Conservation (phyloP, 805 yeast species). For the Ogataea paradorogensis region DNA sequence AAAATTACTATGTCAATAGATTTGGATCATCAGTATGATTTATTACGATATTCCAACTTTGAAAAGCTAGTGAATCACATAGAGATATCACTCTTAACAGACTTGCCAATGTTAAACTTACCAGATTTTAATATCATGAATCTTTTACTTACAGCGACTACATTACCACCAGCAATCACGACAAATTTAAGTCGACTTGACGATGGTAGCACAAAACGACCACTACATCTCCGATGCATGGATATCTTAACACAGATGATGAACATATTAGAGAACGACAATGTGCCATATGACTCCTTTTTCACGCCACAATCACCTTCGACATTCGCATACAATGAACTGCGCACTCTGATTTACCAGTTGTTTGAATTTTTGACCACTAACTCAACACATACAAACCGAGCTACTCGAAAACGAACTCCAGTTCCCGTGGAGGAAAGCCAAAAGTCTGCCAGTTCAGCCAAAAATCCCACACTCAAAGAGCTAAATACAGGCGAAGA, state of each 20-base stretch:
- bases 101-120: conserved; percentile 24
- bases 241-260: conserved; percentile 26
- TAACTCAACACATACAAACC: neutral
- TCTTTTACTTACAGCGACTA: conserved; percentile 36
- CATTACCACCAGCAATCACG: conserved; percentile 30
- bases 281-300: conserved; percentile 25
- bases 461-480: neutral
- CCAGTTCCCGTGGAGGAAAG: conserved; percentile 1
- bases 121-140: conserved; percentile 36
- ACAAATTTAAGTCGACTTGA: conserved; percentile 24
- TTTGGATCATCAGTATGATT: conserved; percentile 13
- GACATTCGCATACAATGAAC: conserved; percentile 2
- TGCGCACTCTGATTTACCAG: conserved; percentile 19
- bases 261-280: conserved; percentile 3
- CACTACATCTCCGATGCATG: conserved; percentile 34
- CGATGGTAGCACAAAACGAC: conserved; percentile 25
- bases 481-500: conserved; percentile 15
- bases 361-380: conserved; percentile 9
- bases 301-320: conserved; percentile 24
- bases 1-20: conserved; percentile 5
- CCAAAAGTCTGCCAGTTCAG: neutral
- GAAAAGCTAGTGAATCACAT: conserved; percentile 36
- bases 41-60: conserved; percentile 27
- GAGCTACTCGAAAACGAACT: conserved; percentile 2
- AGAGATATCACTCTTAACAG: conserved; percentile 29